These are phyloP conservation scores for Aspergillus sp. DNA, from an alignment of 2,329 filamentous ascomycete species.

Conservation along the genomic window DNA sequence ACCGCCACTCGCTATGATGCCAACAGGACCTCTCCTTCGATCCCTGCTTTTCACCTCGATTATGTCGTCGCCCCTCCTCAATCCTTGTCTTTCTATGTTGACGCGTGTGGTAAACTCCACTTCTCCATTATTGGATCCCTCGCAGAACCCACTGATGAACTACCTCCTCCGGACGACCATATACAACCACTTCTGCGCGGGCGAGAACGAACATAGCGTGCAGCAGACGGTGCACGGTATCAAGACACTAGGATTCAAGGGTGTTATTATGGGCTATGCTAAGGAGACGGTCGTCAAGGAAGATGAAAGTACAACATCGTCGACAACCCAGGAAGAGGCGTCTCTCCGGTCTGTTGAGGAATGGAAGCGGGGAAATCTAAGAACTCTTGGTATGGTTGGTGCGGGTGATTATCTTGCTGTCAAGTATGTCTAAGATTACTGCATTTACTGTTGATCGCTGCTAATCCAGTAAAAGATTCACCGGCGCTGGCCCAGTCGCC, in stretches of 20 bases:
- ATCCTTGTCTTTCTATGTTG: constrained; percentile 17
- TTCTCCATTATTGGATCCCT: constrained; percentile 33
- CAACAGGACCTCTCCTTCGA: constrained; percentile 11
- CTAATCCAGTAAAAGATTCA: constrained; percentile 26
- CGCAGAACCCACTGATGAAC: constrained; percentile 35
- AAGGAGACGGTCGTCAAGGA: constrained; percentile 33
- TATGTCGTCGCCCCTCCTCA: constrained; percentile 14
- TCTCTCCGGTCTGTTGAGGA: constrained; percentile 29
- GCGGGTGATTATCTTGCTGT: constrained; percentile 38
- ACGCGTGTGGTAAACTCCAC: constrained; percentile 33
- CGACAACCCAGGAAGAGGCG: constrained; percentile 6
- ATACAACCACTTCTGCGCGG: constrained; percentile 47
- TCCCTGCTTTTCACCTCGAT: constrained; percentile 15
- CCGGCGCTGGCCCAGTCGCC: constrained; percentile 36
- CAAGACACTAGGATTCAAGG: constrained; percentile 40
- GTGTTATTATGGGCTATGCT: constrained; percentile 44
- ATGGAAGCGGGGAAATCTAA: constrained; percentile 43
- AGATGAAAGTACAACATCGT: constrained; percentile 5
- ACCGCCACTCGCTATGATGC: constrained; percentile 12
- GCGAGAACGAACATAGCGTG: constrained; percentile 36
- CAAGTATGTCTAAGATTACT: constrained; percentile 27
- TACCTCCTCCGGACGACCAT: constrained; percentile 31
- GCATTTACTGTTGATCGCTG: background rate
- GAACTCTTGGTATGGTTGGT: constrained; percentile 40
- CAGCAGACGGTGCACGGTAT: constrained; percentile 30